Evolutionary conservation across 108 stramenopile species (phyloP).

Genomic region (Phaeodactylum tricornutum): DNA sequence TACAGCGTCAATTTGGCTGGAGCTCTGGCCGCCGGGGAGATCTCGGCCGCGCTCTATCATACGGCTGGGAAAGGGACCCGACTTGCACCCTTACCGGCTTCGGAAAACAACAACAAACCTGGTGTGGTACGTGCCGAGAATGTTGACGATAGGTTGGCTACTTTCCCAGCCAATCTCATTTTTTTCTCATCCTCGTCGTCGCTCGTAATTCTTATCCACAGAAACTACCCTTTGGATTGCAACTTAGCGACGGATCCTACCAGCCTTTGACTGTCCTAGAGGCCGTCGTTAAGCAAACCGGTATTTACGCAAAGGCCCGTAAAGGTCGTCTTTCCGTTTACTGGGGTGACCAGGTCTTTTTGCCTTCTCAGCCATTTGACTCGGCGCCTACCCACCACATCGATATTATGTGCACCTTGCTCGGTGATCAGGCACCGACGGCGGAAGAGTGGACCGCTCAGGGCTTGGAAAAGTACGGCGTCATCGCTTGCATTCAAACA

Average conservation of each 20-base stretch:
- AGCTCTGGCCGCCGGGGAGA: constrained; percentile 30
- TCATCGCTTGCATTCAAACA: constrained; percentile 79
- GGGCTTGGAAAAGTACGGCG: constrained; percentile 96
- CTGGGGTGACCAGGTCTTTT: constrained; percentile 98
- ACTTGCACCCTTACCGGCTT: constrained; percentile 93
- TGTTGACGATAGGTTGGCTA: background rate
- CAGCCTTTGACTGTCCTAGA: constrained; percentile 92
- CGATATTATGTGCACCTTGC: constrained; percentile 94
- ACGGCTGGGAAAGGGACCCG: constrained; percentile 97
- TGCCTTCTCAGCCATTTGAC: constrained; percentile 71
- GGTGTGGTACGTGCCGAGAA: constrained; percentile 75
- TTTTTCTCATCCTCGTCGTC: constrained; percentile 3
- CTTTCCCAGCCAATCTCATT: background rate
- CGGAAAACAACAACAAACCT: constrained; percentile 99
- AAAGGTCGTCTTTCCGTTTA: constrained; percentile 90
- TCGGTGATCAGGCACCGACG: constrained; percentile 80
- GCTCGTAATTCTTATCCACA: constrained; percentile 12
- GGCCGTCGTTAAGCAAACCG: constrained; percentile 95
- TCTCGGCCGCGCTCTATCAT: constrained; percentile 91
- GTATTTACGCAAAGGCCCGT: constrained; percentile 90
- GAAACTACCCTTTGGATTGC: constrained; percentile 79
- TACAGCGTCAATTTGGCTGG: constrained; percentile 45
- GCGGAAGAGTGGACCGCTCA: constrained; percentile 85
- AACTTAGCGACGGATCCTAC: constrained; percentile 33
- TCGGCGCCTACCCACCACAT: constrained; percentile 86